Base-by-base conservation (phyloP, 805 yeast genomes). In the Yamadazyma insecticola region DNA sequence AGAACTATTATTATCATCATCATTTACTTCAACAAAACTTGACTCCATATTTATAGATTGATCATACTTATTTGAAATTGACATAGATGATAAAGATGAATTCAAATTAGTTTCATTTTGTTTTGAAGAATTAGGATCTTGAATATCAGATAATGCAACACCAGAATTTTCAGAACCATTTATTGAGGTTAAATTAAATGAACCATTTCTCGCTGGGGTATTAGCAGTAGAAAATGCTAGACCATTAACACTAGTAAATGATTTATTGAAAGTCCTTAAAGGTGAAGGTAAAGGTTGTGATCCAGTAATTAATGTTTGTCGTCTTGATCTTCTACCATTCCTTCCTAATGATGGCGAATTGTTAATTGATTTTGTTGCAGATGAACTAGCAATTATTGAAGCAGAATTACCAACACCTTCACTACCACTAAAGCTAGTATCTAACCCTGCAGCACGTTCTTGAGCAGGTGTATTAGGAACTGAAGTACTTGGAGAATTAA, bases 231-330 rank as follows among this genome's bases (percentile, higher is more conserved):
- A 55, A 22, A 42, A 48, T 7, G 70, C 55, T 33, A 58, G 45
- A 13, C 57, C 63, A 30, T 52, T 57, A n/a, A 53, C 56, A 34
- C 50, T 61, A 16, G 60, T 53, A 39, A 60, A 62, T 13, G 67
- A 53, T 39, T 60, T 63, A 41, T 60, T 63, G 39, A 63, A 64
- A 1, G 90, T 72, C 32, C 89, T 66, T 29, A 87, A 63, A 1
- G 96, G 96, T 1, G 95, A 82, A 4, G 96, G 96, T 35, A 88
- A 63, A 2, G 97, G 97, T 55, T 88, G 95, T 0, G 96, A 86
- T 1, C 95, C 96, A 0, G 94, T 84, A 29, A 88, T 81, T 15
- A 88, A 59, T 0, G 94, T 79, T 41, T 78, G 80, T 48, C 95
- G 70, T 48, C 95, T 71, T 20, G 85, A 64, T 32, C 82, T 52